A percentile compares a stretch with the other conserved stretches of the same genome.
phyloP scores from a whole-genome alignment of 345 rosid genomes.

The Garcia nutans region DNA sequence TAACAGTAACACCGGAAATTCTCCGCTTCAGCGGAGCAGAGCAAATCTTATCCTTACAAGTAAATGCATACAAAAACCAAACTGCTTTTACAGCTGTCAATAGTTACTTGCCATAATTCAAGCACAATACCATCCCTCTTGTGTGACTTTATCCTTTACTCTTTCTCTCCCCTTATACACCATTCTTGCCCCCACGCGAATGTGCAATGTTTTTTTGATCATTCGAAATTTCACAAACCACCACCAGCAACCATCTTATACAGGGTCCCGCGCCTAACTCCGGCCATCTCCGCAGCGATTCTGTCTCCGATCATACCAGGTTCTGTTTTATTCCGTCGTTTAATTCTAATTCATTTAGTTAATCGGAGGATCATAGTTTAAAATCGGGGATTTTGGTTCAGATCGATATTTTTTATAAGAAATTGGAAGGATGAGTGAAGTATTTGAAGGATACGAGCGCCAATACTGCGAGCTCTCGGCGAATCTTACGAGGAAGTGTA shows the following conservation, averaged over 20 bases:
- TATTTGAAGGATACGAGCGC: constrained; percentile 35
- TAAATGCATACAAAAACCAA: no score
- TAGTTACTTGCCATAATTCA: neutral
- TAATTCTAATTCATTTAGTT: neutral
- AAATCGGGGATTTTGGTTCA: neutral
- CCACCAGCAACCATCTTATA: neutral
- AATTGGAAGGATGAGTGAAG: constrained; percentile 23
- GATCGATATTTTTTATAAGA: neutral
- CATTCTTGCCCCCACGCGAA: neutral
- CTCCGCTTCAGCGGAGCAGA: neutral
- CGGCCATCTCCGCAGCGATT: neutral
- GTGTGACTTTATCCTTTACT: neutral
- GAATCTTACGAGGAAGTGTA: constrained; percentile 31
- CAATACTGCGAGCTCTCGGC: constrained; percentile 35
- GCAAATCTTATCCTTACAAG: neutral
- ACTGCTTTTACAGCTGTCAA: neutral
- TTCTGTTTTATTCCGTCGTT: no score
- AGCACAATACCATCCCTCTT: neutral
- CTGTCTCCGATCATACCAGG: constrained; percentile 3
- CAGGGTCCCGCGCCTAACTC: neutral
- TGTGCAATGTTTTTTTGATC: neutral
- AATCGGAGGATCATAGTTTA: neutral
- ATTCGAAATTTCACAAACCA: neutral
- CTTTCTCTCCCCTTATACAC: neutral
- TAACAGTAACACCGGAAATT: no score